Evolutionary conservation across 805 yeast genomes (phyloP).

Genomic region (Ogataea wickerhamii): DNA sequence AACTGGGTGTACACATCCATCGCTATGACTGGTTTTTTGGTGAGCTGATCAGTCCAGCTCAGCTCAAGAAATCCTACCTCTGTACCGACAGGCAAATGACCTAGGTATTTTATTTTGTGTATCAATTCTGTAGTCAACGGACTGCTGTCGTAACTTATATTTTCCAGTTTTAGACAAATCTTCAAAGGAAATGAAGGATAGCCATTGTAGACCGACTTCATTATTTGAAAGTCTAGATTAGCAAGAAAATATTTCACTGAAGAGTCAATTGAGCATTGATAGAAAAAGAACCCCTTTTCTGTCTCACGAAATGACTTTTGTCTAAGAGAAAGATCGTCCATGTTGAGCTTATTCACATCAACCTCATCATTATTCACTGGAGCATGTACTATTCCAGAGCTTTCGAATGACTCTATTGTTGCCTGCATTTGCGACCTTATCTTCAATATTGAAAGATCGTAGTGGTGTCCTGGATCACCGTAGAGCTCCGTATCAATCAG

Average conservation of each 20-base stretch:
- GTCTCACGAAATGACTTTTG: constrained; percentile 14
- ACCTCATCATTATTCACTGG: constrained; percentile 3
- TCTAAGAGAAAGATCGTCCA: constrained; percentile 19
- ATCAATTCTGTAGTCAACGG: constrained; percentile 52
- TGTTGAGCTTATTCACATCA: constrained; percentile 10
- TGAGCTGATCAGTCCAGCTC: constrained; percentile 54
- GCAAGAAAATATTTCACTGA: constrained; percentile 66
- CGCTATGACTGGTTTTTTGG: constrained; percentile 31
- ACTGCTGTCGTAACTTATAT: constrained; percentile 57
- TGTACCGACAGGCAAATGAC: constrained; percentile 83
- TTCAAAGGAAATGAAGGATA: constrained; percentile 68
- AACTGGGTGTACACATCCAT: constrained; percentile 44
- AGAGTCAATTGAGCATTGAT: constrained; percentile 65
- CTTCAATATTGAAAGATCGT: constrained; percentile 50
- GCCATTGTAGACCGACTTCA: constrained; percentile 56
- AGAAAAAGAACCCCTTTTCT: constrained; percentile 61
- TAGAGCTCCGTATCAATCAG: constrained; percentile 58
- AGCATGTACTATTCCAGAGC: constrained; percentile 5
- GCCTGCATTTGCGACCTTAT: constrained; percentile 46
- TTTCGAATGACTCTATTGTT: constrained; percentile 34
- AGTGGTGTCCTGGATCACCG: constrained; percentile 55
- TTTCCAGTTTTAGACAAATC: constrained; percentile 61
- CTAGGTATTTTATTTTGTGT: constrained; percentile 65
- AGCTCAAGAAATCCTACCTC: constrained; percentile 81
- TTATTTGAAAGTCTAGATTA: constrained; percentile 72